Evolutionary conservation across 192 early-diverging fungal species (phyloP), one percentile per base, ranked within the genome.

Genomic region (Backusella tuberculispora): DNA sequence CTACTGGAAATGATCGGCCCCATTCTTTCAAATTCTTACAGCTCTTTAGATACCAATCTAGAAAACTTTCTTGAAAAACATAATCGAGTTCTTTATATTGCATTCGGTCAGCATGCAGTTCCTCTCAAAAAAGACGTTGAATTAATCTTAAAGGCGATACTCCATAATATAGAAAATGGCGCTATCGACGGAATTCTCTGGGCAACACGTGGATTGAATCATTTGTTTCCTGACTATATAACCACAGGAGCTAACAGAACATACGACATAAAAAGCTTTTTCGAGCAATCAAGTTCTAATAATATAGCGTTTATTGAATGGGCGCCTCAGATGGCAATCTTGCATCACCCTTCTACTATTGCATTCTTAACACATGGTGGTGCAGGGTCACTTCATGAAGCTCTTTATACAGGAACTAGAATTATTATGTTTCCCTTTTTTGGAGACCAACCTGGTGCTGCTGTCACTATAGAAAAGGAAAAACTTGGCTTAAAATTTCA

Each of bases 161-260:
- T 76, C n/a, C 45, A 74, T 29, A 42, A 69, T 1, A 29, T 80
- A 9, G 63, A 83, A 42, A 45, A 40, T 3, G 63, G 76, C n/a
- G 63, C 46, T n/a, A n/a, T 83, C 13, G 82, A 83, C 65, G 82
- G 79, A 5, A 56, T 81, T 9, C 26, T 83, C 2, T 83, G 82
- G 82, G 42, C 78, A 34, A 69, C 67, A 12, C 53, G 53, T 60
- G 53, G 53, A 13, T 24, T 60, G 24, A 60, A 60, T 13, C 19
- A 60, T 60, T 60, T 60, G 9, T 60, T 60, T 60, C 53, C 53
- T 4, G 19, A 60, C 53, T 60, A 60, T 60, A 60, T 26, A 0
- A 60, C 53, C 53, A 60, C 53, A 7, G 53, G 24, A 60, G 26
- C 53, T 13, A 60, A 60, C 24, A 60, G 8, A 60, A 60, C 53